A percentile compares a stretch with the other conserved stretches of the same genome.
These are phyloP conservation scores for Venustampulla echinocandica DNA, from an alignment of 495 filamentous ascomycete genomes.

Conservation along the genomic window DNA sequence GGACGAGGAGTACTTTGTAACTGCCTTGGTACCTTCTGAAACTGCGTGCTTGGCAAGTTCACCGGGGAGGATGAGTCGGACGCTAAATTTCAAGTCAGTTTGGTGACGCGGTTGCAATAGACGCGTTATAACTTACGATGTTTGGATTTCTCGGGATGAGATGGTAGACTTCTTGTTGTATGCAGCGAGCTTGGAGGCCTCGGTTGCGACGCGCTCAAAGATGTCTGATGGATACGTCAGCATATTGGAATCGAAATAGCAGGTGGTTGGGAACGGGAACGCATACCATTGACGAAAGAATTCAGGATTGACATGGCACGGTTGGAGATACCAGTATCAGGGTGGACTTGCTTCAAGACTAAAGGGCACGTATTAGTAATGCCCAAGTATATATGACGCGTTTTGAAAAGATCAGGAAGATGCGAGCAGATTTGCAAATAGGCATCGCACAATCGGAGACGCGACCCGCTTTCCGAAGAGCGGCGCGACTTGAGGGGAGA, in stretches of 20 bases:
- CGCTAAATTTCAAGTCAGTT: constrained; percentile 36
- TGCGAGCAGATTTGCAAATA: background rate
- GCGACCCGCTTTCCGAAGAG: constrained; percentile 9
- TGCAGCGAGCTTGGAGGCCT: constrained; percentile 96
- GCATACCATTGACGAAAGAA: constrained; percentile 98
- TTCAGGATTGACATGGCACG: constrained; percentile 99
- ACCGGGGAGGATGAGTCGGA: constrained; percentile 93
- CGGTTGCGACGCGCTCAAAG: constrained; percentile 98
- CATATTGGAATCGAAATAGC: constrained; percentile 18
- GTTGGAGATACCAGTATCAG: constrained; percentile 99
- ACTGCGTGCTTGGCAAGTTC: constrained; percentile 99
- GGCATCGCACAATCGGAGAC: constrained; percentile 6
- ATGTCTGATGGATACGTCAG: constrained; percentile 61
- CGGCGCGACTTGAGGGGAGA: constrained; percentile 14
- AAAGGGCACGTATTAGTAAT: constrained; percentile 22
- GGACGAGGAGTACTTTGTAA: constrained; percentile 99
- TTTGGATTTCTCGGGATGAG: constrained; percentile 98
- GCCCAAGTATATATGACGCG: constrained; percentile 17
- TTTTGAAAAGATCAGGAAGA: constrained; percentile 10
- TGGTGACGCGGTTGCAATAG: background rate
- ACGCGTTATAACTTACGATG: constrained; percentile 53
- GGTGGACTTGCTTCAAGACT: constrained; percentile 99
- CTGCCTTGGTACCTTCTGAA: constrained; percentile 98
- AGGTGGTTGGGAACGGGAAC: background rate
- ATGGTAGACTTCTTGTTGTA: constrained; percentile 99